A percentile compares a stretch with the other conserved stretches of the same genome.
Evolutionary conservation across 768 basidiomycete genomes (phyloP).

Genomic region (Coprinopsis cinerea): DNA sequence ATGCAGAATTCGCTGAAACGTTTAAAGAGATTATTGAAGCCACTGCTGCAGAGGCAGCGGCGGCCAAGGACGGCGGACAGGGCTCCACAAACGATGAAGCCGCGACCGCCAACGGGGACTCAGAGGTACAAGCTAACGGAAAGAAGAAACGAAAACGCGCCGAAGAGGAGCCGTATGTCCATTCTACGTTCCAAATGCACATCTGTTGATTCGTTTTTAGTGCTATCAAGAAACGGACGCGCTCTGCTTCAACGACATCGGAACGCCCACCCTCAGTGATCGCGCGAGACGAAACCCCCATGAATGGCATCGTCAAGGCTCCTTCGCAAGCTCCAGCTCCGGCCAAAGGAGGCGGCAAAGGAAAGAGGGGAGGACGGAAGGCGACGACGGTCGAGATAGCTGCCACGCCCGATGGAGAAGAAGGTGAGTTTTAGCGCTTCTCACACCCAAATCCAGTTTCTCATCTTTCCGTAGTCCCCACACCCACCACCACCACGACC

Average conservation of each 20-base stretch:
- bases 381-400: conserved; percentile 27
- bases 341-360: conserved; percentile 28
- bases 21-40: conserved; percentile 71
- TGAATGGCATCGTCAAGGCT: conserved; percentile 23
- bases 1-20: conserved; percentile 89
- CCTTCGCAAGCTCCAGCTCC: conserved; percentile 25
- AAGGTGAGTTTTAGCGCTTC: conserved; percentile 38
- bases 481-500: conserved; percentile 16
- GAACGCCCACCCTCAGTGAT: conserved; percentile 42
- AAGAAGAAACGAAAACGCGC: conserved; percentile 72
- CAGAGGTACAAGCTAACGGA: conserved; percentile 31
- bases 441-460: conserved; percentile 3
- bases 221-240: conserved; percentile 60
- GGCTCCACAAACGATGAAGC: conserved; percentile 29
- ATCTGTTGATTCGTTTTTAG: conserved; percentile 10
- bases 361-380: conserved; percentile 43
- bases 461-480: conserved; percentile 7
- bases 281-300: conserved; percentile 38
- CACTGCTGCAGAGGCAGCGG: conserved; percentile 66
- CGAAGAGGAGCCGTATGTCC: conserved; percentile 65
- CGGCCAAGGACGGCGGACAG: conserved; percentile 36
- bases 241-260: conserved; percentile 69
- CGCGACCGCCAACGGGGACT: conserved; percentile 35
- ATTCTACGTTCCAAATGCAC: background rate
- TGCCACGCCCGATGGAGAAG: conserved; percentile 48